phyloP scores from a whole-genome alignment of 73 alveolate species.

The Uronychia binucleata region DNA sequence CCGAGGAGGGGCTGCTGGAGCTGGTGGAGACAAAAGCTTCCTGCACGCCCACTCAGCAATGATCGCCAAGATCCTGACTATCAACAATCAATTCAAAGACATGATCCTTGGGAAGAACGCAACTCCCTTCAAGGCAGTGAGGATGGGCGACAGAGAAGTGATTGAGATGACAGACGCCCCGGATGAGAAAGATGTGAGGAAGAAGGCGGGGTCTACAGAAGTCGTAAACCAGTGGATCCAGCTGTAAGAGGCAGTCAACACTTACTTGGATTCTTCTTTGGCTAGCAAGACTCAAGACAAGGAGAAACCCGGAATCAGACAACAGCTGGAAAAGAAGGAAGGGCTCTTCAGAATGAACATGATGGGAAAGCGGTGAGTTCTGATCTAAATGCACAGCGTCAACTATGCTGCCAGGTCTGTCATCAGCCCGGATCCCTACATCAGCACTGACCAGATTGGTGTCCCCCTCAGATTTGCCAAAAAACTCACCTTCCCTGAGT shows the following conservation, averaged over 20 bases:
- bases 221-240: slow-evolving; percentile 87
- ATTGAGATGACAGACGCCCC: slow-evolving; percentile 30
- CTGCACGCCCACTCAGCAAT: slow-evolving; percentile 89
- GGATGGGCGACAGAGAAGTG: background rate
- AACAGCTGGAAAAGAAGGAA: slow-evolving; percentile 96
- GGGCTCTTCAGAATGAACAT: slow-evolving; percentile 99
- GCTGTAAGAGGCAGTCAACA: slow-evolving; percentile 89
- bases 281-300: slow-evolving; percentile 92
- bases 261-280: slow-evolving; percentile 92
- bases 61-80: slow-evolving; percentile 73
- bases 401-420: slow-evolving; percentile 99
- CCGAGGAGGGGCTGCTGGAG: slow-evolving; percentile 75
- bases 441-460: slow-evolving; percentile 98
- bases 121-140: background rate
- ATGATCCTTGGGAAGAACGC: slow-evolving; percentile 49
- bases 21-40: slow-evolving; percentile 76
- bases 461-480: slow-evolving; percentile 97
- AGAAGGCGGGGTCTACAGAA: slow-evolving; percentile 53
- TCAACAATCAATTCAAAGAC: slow-evolving; percentile 67
- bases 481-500: slow-evolving; percentile 95
- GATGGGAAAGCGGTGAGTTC: slow-evolving; percentile 99
- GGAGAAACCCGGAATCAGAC: slow-evolving; percentile 96
- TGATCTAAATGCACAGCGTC: no score
- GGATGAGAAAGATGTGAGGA: slow-evolving; percentile 38
- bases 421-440: slow-evolving; percentile 98